A percentile compares a stretch with the other conserved stretches of the same genome.
Evolutionary conservation across 2,329 filamentous ascomycete genomes (phyloP).

Genomic region (Gliomastix tumulicola): DNA sequence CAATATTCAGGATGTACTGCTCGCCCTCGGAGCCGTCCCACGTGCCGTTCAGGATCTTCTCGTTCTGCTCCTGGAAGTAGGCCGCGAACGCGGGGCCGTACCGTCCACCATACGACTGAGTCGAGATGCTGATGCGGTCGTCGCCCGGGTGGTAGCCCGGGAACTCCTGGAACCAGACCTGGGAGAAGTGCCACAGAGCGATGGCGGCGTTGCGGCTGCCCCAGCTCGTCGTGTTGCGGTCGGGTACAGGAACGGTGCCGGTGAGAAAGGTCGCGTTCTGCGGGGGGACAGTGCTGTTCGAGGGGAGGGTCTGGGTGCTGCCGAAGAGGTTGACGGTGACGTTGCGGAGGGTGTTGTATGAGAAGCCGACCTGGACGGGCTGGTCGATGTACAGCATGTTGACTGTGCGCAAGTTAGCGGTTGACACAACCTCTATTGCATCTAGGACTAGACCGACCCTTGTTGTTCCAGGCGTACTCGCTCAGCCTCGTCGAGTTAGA

Average conservation of each 20-base stretch:
- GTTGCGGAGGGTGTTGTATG: slow-evolving; percentile 51
- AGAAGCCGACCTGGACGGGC: slow-evolving; percentile 64
- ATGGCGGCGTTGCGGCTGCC: slow-evolving; percentile 12
- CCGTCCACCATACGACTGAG: slow-evolving; percentile 45
- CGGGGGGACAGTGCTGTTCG: slow-evolving; percentile 5
- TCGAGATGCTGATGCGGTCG: slow-evolving; percentile 34
- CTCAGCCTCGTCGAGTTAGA: slow-evolving; percentile 45
- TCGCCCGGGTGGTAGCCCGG: slow-evolving; percentile 39
- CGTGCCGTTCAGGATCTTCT: slow-evolving; percentile 34
- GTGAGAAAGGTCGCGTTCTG: slow-evolving; percentile 15
- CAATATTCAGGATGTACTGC: slow-evolving; percentile 33
- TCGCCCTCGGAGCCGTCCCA: slow-evolving; percentile 21
- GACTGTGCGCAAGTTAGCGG: too few species aligned
- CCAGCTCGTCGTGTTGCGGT: slow-evolving; percentile 22
- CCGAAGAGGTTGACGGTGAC: slow-evolving; percentile 9
- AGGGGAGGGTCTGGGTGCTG: slow-evolving; percentile 4
- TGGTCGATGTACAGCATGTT: slow-evolving; percentile 52
- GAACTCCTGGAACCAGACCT: slow-evolving; percentile 57
- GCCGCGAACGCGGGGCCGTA: slow-evolving; percentile 49
- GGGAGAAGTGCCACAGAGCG: slow-evolving; percentile 46
- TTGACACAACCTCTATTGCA: too few species aligned
- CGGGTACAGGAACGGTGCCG: slow-evolving; percentile 14
- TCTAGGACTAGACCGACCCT: slow-evolving; percentile 6
- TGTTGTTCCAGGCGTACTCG: slow-evolving; percentile 57
- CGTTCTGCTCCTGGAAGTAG: slow-evolving; percentile 51